Evolutionary conservation across 2,329 filamentous ascomycete genomes (phyloP), one percentile per base, ranked within the genome.

Genomic region (Monilinia laxa): DNA sequence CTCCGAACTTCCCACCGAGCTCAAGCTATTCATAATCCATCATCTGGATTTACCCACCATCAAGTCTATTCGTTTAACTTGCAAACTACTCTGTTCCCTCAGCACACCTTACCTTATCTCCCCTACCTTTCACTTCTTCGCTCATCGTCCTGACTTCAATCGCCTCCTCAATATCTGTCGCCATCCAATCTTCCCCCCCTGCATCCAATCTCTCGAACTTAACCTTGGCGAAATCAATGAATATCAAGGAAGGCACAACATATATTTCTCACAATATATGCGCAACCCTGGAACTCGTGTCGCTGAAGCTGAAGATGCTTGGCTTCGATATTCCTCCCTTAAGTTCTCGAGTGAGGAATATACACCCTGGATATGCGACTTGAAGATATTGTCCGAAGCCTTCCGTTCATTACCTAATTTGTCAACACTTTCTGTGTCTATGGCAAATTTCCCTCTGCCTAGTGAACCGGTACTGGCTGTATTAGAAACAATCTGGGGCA

Each of bases 141-240:
- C 66, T 28, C 65, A 71, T 40, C 69, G 69, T 23, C 62, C 69
- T n/a, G 69, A 72, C 59, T 65, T 67, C 45, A 28, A 38, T 49
- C 71, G 72, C 38, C 73, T 74, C 16, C 62, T 59, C 9, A 20
- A 45, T 3, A 62, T 73, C n/a, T 70, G 69, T 16, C 62, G 25
- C 57, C 68, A 74, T 49, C 69, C 73, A 14, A 68, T 65, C 11
- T 74, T 74, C 57, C 67, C 71, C 7, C 53, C 68, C 38, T 56
- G 42, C 4, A 70, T 72, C 18, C 69, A 68, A 35, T 53, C 55
- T 35, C 45, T 75, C 12, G 35, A 62, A 20, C 64, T 75, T 25
- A 73, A 75, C 35, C 70, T 74, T 42, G 72, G 72, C 28, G 73
- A 75, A 59, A 49, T 75, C 10, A 73, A 75, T 58, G 74, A 76